Evolutionary conservation across 2,329 filamentous ascomycete species (phyloP).

Genomic region (Colletotrichum tamarilloi): DNA sequence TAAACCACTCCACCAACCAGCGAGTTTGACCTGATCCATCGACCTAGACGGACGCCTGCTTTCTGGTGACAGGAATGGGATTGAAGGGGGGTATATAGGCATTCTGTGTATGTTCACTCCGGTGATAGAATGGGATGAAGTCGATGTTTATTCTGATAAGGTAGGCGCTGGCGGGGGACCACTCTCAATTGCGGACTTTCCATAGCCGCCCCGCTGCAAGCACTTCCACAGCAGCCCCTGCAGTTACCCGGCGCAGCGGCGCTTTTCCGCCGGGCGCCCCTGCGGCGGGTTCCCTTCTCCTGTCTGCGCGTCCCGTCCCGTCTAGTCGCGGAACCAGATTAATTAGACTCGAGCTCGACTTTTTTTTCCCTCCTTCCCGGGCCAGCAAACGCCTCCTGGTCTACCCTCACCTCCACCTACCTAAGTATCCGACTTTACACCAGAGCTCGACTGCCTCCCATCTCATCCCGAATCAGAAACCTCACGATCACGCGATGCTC

Average conservation of each 20-base stretch:
- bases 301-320: constrained; percentile 21
- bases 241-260: constrained; percentile 17
- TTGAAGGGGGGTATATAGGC: too few species aligned
- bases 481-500: constrained; percentile 50
- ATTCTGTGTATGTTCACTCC: too few species aligned
- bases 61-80: too few species aligned
- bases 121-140: neutral
- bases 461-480: neutral
- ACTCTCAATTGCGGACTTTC: neutral
- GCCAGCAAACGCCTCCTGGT: neutral
- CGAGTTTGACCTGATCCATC: too few species aligned
- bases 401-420: neutral
- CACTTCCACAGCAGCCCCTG: neutral
- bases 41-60: too few species aligned
- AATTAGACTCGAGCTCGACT: constrained; percentile 15
- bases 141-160: neutral
- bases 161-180: too few species aligned
- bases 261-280: constrained; percentile 1
- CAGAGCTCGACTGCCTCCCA: neutral
- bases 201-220: neutral
- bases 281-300: neutral
- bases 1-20: too few species aligned
- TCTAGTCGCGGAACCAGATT: constrained; percentile 4
- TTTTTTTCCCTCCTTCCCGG: neutral
- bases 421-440: neutral